These are phyloP conservation scores for Pyrenochaeta sp. DNA, from an alignment of 2,329 filamentous ascomycete species.

Conservation along the genomic window DNA sequence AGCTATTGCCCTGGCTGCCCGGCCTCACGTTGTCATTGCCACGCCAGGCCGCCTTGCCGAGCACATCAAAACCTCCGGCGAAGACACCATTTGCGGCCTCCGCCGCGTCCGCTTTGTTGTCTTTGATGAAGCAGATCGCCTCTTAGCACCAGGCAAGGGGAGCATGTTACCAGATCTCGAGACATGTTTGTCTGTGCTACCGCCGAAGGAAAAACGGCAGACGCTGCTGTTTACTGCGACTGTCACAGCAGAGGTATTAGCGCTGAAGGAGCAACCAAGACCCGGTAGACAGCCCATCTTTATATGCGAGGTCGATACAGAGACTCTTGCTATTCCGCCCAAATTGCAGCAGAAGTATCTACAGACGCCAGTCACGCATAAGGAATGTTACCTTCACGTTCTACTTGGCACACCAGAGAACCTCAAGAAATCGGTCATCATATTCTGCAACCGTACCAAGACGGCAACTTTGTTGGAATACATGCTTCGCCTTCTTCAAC, in stretches of 20 bases:
- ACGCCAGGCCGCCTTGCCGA: constrained; percentile 91
- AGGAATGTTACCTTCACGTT: constrained; percentile 92
- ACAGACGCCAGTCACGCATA: constrained; percentile 88
- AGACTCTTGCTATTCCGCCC: constrained; percentile 75
- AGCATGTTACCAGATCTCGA: constrained; percentile 96
- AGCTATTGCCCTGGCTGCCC: constrained; percentile 80
- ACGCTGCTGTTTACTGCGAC: constrained; percentile 97
- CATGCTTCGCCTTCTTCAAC: constrained; percentile 81
- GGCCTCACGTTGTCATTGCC: constrained; percentile 92
- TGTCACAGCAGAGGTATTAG: constrained; percentile 88
- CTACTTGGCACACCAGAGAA: constrained; percentile 81
- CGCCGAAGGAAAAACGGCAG: constrained; percentile 80
- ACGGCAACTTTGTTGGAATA: constrained; percentile 92
- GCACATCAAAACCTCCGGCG: constrained; percentile 88
- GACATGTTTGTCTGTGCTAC: constrained; percentile 83
- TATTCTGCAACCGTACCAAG: constrained; percentile 92
- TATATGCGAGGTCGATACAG: constrained; percentile 85
- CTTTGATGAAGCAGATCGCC: constrained; percentile 92
- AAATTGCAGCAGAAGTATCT: constrained; percentile 86
- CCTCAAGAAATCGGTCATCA: constrained; percentile 78
- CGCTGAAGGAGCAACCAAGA: constrained; percentile 81
- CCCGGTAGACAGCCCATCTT: constrained; percentile 79
- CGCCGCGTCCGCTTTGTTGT: constrained; percentile 84
- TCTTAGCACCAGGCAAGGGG: constrained; percentile 77
- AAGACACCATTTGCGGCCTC: constrained; percentile 86